A percentile compares a stretch with the other conserved stretches of the same genome.
Evolutionary conservation across 148 eudicot species (phyloP).

Genomic region (Polygonum aviculare): DNA sequence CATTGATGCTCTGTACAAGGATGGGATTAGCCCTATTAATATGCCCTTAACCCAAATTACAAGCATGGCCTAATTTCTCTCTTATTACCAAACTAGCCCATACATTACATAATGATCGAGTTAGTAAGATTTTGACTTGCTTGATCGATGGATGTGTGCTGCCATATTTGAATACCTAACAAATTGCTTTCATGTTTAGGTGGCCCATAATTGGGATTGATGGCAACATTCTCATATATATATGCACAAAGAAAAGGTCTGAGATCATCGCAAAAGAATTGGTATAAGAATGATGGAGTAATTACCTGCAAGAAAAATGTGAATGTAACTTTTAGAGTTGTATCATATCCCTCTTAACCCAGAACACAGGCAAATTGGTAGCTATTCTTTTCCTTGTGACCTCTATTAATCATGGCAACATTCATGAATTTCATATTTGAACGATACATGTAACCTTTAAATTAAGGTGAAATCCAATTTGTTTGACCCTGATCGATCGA

Average conservation of each 20-base stretch:
- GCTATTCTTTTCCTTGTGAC: not conserved
- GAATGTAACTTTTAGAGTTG: not conserved
- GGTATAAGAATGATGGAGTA: not conserved
- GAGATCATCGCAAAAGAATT: not conserved
- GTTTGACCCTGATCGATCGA: not conserved
- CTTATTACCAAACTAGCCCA: too few species aligned
- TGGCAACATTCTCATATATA: not conserved
- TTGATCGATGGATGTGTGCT: not conserved
- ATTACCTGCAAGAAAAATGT: not conserved
- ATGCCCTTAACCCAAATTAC: too few species aligned
- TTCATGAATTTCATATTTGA: too few species aligned
- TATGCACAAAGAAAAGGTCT: not conserved
- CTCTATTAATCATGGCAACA: too few species aligned
- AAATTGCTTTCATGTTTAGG: not conserved
- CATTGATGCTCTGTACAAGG: too few species aligned
- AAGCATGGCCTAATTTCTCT: too few species aligned
- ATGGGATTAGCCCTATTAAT: too few species aligned
- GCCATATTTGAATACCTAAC: not conserved
- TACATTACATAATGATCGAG: too few species aligned
- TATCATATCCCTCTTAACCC: not conserved
- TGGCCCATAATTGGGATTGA: not conserved
- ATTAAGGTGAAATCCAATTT: not conserved
- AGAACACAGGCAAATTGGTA: not conserved
- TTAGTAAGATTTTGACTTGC: too few species aligned
- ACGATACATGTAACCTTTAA: too few species aligned